Evolutionary conservation across 805 yeast genomes (phyloP).

Genomic region (Candida alai): DNA sequence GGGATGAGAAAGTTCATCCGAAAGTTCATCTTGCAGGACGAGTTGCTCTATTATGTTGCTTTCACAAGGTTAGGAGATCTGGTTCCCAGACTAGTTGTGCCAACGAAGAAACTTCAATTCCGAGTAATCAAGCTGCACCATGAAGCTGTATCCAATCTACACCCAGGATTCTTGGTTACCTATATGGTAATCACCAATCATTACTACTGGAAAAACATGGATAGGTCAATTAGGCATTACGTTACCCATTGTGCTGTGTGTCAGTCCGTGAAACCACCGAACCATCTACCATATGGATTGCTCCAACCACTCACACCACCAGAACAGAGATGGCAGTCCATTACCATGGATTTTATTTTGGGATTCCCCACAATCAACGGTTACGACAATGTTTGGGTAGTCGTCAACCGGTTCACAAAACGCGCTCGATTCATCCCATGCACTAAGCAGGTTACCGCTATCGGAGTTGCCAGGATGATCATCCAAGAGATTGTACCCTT

Average conservation of each 20-base stretch:
- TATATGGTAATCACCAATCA: neutral
- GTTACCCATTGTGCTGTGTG: conserved; percentile 11
- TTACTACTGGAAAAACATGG: conserved; percentile 3
- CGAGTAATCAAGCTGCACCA: neutral
- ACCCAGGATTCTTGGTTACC: neutral
- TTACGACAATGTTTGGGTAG: conserved; percentile 11
- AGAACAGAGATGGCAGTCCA: conserved; percentile 2
- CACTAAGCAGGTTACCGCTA: conserved; percentile 1
- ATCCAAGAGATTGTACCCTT: conserved; percentile 8
- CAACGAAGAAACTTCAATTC: neutral
- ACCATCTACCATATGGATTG: neutral
- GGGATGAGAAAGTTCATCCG: neutral
- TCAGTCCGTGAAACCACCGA: conserved; percentile 6
- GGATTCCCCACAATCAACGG: conserved; percentile 10
- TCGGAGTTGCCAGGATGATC: conserved; percentile 5
- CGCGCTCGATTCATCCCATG: conserved; percentile 14
- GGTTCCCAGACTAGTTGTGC: neutral
- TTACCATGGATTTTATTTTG: conserved; percentile 13
- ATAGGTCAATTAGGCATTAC: neutral
- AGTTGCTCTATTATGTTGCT: neutral
- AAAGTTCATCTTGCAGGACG: neutral
- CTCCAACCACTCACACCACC: conserved; percentile 5
- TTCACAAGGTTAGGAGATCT: neutral
- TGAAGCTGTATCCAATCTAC: neutral
- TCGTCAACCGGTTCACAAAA: conserved; percentile 16